Percentiles rank a stretch among this genome's conserved stretches.
These are phyloP conservation scores for Ormosia emarginata DNA, from an alignment of 306 rosid genomes.

Conservation along the genomic window DNA sequence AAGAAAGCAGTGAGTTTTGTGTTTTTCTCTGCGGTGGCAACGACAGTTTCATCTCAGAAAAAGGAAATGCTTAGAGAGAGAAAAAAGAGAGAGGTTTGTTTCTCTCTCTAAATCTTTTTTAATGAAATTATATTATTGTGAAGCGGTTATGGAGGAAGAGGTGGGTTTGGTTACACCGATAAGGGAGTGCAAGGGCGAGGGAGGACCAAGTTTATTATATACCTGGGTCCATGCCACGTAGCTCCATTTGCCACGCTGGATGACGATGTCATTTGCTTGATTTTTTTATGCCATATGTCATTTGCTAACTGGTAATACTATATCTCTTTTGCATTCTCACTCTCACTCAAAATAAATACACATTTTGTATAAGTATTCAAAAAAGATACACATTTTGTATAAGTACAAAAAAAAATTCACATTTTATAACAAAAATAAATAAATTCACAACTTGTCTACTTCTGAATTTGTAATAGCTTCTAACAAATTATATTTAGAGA, in stretches of 20 bases:
- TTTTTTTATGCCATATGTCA: no score
- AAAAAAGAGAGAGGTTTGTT: background rate
- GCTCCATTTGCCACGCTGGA: constrained; percentile 36
- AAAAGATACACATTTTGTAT: no score
- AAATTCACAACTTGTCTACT: no score
- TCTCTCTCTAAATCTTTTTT: constrained; percentile 32
- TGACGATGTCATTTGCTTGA: constrained; percentile 1
- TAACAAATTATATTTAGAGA: no score
- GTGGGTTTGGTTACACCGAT: constrained; percentile 29
- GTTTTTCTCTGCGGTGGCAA: background rate
- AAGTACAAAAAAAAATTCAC: no score
- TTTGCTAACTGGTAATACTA: background rate
- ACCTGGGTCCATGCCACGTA: constrained; percentile 38
- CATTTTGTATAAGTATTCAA: background rate
- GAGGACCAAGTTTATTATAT: constrained; percentile 12
- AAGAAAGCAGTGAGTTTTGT: constrained; percentile 2
- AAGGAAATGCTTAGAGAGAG: background rate
- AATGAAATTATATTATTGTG: background rate
- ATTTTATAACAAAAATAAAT: no score
- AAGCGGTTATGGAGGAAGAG: constrained; percentile 40
- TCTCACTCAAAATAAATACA: background rate
- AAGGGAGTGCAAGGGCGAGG: background rate
- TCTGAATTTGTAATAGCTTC: no score
- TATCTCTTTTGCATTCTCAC: background rate
- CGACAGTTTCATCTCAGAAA: background rate